These are phyloP conservation scores for Graphilbum sp. DNA, from an alignment of 2,329 filamentous ascomycete genomes.

Conservation along the genomic window DNA sequence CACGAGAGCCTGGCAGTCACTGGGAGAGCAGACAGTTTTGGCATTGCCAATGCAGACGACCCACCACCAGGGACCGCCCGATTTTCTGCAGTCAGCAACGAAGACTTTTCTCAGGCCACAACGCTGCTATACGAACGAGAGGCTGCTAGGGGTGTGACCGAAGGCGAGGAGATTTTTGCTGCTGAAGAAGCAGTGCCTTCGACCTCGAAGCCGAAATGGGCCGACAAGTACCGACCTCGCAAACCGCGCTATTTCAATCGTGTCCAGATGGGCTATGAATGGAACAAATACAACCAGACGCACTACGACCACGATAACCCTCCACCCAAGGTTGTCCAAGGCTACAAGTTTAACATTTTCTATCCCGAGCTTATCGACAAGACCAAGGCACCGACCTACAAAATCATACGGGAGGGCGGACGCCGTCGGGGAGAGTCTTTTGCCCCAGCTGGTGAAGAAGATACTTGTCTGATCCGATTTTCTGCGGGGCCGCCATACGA, in stretches of 20 bases:
- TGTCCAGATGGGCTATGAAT: slow-evolving; percentile 97
- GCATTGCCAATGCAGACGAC: slow-evolving; percentile 7
- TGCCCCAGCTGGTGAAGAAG: slow-evolving; percentile 84
- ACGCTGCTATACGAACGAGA: slow-evolving; percentile 85
- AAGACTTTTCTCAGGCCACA: slow-evolving; percentile 74
- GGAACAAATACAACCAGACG: slow-evolving; percentile 99
- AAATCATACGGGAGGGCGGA: slow-evolving; percentile 86
- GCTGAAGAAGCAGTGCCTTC: slow-evolving; percentile 67
- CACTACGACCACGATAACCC: slow-evolving; percentile 98
- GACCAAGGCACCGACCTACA: slow-evolving; percentile 84
- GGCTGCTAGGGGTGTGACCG: slow-evolving; percentile 74
- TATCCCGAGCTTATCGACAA: slow-evolving; percentile 96
- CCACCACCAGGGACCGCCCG: slow-evolving; percentile 43
- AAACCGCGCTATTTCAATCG: slow-evolving; percentile 97
- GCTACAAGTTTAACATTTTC: slow-evolving; percentile 99
- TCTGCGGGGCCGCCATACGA: slow-evolving; percentile 91
- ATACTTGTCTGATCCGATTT: slow-evolving; percentile 93
- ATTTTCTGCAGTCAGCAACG: slow-evolving; percentile 51
- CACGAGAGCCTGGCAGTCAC: no score
- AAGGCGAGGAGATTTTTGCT: slow-evolving; percentile 91
- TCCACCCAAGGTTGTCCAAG: slow-evolving; percentile 93
- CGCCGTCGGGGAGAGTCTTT: slow-evolving; percentile 81
- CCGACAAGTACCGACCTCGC: slow-evolving; percentile 67
- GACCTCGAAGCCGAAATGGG: slow-evolving; percentile 55
- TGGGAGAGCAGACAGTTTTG: neutral